Percentiles rank a stretch among this genome's conserved stretches.
phyloP scores from a whole-genome alignment of 163 green algal species.

The Prototheca stagnorum region DNA sequence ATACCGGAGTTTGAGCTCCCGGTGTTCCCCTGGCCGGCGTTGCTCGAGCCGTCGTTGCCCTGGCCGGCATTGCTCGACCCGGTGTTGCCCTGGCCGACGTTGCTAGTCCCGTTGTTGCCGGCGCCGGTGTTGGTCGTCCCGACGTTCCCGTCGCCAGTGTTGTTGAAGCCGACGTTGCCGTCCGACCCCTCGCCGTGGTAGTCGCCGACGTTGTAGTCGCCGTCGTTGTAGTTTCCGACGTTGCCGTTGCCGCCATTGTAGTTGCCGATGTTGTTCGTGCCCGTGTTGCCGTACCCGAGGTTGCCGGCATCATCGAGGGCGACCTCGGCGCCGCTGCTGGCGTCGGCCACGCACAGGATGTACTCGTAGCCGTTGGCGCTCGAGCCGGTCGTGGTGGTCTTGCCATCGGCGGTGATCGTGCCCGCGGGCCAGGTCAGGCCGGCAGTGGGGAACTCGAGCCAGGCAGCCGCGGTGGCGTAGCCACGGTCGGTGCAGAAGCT shows the following conservation, averaged over 20 bases:
- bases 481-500: conserved; percentile 1
- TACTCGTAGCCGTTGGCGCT: neutral
- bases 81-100: conserved; percentile 6
- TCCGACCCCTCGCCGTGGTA: neutral
- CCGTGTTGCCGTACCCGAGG: conserved; percentile 5
- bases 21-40: conserved; percentile 1
- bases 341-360: neutral
- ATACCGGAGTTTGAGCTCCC: conserved; percentile 1
- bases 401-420: neutral
- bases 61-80: neutral
- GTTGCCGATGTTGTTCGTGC: neutral
- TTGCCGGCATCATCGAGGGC: conserved; percentile 2
- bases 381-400: neutral
- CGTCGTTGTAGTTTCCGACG: conserved; percentile 5
- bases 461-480: neutral
- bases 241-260: neutral
- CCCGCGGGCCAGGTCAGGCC: conserved; percentile 3
- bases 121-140: neutral
- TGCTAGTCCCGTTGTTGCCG: conserved; percentile 2
- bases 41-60: neutral
- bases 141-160: neutral
- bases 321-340: neutral
- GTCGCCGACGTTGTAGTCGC: conserved; percentile 4
- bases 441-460: neutral
- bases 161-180: conserved; percentile 1